phyloP scores from a whole-genome alignment of 2,329 filamentous ascomycete genomes.

The Gliomastix tumulicola region DNA sequence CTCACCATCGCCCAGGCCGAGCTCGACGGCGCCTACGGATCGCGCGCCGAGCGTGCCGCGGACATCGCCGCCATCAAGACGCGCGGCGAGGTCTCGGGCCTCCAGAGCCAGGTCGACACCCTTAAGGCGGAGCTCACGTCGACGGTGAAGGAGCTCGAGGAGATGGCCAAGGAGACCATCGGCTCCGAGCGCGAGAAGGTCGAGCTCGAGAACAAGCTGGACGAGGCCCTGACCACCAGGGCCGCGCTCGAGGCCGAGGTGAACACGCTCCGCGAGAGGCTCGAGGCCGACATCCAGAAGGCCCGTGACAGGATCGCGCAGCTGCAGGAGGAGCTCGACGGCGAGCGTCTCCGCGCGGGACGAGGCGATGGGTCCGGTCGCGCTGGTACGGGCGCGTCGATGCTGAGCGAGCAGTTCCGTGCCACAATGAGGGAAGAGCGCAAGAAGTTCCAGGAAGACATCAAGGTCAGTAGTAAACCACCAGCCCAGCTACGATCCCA shows the following conservation, averaged over 20 bases:
- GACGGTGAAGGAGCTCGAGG: slow-evolving; percentile 45
- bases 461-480: slow-evolving; percentile 35
- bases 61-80: slow-evolving; percentile 49
- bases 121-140: slow-evolving; percentile 43
- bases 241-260: slow-evolving; percentile 31
- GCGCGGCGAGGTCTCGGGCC: slow-evolving; percentile 34
- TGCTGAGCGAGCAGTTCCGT: slow-evolving; percentile 51
- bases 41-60: slow-evolving; percentile 49
- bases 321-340: slow-evolving; percentile 45
- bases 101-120: slow-evolving; percentile 39
- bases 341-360: slow-evolving; percentile 37
- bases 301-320: slow-evolving; percentile 26
- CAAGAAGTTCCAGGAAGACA: slow-evolving; percentile 48
- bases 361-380: slow-evolving; percentile 22
- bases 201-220: slow-evolving; percentile 32
- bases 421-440: slow-evolving; percentile 49
- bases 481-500: neutral
- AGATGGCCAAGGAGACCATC: slow-evolving; percentile 45
- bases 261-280: slow-evolving; percentile 21
- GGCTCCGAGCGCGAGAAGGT: slow-evolving; percentile 42
- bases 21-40: slow-evolving; percentile 54
- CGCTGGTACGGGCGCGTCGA: slow-evolving; percentile 35
- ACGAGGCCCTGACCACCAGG: slow-evolving; percentile 24
- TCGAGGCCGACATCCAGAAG: slow-evolving; percentile 33
- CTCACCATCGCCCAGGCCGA: slow-evolving; percentile 54